phyloP scores from a whole-genome alignment of 106 monocot genomes.

The Apostasia shenzhenica region DNA sequence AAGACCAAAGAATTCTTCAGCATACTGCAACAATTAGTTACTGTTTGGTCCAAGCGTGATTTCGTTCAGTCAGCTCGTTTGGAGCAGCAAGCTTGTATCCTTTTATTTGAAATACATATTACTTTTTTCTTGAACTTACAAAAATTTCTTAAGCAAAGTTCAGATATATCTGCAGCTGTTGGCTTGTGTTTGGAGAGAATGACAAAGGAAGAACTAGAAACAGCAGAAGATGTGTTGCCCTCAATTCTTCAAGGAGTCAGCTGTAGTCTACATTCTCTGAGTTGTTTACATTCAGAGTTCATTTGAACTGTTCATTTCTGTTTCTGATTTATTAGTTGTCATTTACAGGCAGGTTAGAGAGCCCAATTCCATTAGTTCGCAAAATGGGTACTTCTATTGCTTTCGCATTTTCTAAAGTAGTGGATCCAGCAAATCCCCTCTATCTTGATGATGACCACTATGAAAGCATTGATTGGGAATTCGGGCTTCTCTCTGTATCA shows the following conservation, averaged over 20 bases:
- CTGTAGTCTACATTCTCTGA: constrained; percentile 44
- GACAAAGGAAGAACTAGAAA: constrained; percentile 80
- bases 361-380: constrained; percentile 76
- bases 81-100: constrained; percentile 99
- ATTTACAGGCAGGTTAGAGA: constrained; percentile 85
- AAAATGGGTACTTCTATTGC: constrained; percentile 92
- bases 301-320: background rate
- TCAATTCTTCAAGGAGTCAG: constrained; percentile 97
- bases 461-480: constrained; percentile 84
- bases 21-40: constrained; percentile 36
- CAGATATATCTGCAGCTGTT: constrained; percentile 89
- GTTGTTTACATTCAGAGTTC: background rate
- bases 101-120: constrained; percentile 13
- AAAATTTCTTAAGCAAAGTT: constrained; percentile 24
- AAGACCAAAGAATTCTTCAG: constrained; percentile 43
- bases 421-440: constrained; percentile 89
- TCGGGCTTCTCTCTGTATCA: constrained; percentile 47
- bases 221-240: constrained; percentile 56
- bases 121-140: constrained; percentile 1
- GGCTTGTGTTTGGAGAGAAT: constrained; percentile 78
- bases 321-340: constrained; percentile 9
- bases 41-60: constrained; percentile 75
- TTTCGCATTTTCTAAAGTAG: constrained; percentile 81
- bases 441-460: constrained; percentile 76
- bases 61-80: constrained; percentile 74